Evolutionary conservation across 2,329 filamentous ascomycete genomes (phyloP).

Genomic region (Nakataea oryzae): DNA sequence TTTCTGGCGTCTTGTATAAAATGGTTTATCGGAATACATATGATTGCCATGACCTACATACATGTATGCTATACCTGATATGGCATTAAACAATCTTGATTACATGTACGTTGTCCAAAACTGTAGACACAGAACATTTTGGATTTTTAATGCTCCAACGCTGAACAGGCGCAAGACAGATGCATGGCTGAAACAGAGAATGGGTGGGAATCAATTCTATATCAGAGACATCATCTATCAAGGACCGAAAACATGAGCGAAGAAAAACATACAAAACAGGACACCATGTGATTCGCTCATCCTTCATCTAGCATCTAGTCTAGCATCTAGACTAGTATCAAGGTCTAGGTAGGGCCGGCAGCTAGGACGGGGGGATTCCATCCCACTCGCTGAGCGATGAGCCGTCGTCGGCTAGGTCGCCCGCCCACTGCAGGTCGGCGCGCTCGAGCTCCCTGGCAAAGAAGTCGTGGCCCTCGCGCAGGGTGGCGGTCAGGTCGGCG

Average conservation of each 20-base stretch:
- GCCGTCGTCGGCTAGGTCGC: constrained; percentile 19
- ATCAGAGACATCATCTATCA: not conserved
- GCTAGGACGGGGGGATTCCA: constrained; percentile 1
- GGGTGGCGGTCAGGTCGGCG: constrained; percentile 40
- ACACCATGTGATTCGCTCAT: not conserved
- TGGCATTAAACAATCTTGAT: too few species aligned
- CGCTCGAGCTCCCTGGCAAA: constrained; percentile 69
- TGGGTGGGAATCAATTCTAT: not conserved
- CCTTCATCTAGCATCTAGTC: too few species aligned
- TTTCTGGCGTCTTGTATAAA: too few species aligned
- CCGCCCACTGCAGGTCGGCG: constrained; percentile 45
- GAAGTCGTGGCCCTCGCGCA: constrained; percentile 69
- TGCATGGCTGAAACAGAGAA: not conserved
- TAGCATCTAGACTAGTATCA: too few species aligned
- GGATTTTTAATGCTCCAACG: too few species aligned
- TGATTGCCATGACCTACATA: too few species aligned
- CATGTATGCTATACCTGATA: too few species aligned
- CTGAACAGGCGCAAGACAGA: too few species aligned
- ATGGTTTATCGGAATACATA: too few species aligned
- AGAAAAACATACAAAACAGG: not conserved
- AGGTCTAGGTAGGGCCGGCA: too few species aligned
- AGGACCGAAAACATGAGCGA: not conserved
- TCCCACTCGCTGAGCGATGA: constrained; percentile 14
- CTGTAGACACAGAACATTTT: too few species aligned
- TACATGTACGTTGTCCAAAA: too few species aligned